Conservation (phyloP, 2,329 filamentous ascomycete species). For the Oidium heveae region DNA sequence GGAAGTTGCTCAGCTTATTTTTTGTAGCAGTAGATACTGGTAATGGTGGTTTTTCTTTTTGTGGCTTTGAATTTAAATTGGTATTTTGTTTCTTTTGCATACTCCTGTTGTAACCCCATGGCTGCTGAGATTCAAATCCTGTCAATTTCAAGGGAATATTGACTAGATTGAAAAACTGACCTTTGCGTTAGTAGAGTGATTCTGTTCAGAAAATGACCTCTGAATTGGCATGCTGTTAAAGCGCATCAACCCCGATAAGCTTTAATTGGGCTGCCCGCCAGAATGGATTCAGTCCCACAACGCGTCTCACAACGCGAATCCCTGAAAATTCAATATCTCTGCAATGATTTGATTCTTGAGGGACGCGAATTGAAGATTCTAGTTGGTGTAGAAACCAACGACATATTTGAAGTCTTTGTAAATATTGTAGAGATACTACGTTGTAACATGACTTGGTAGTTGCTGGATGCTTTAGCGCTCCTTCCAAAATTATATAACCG, state of each 20-base stretch:
- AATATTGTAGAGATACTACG: too few species aligned
- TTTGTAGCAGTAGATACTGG: conserved; percentile 28
- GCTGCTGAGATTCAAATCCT: conserved; percentile 5
- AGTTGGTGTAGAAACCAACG: too few species aligned
- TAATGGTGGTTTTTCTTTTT: conserved; percentile 10
- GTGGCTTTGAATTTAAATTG: conserved; percentile 7
- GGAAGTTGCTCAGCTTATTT: conserved; percentile 31
- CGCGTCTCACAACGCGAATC: background rate
- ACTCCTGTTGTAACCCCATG: conserved; percentile 13
- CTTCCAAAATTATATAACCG: too few species aligned
- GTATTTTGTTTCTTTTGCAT: conserved; percentile 7
- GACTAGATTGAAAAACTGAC: conserved; percentile 3
- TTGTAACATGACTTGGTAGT: too few species aligned
- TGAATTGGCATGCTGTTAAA: conserved; percentile 13
- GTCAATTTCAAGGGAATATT: background rate
- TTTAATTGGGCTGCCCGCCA: too few species aligned
- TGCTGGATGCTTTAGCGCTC: too few species aligned
- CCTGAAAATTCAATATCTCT: background rate
- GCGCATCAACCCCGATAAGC: too few species aligned
- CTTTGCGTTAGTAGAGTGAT: conserved; percentile 12
- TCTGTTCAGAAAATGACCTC: conserved; percentile 15
- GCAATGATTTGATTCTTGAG: background rate
- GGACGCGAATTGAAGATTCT: too few species aligned
- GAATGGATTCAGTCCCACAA: too few species aligned
- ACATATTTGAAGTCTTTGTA: too few species aligned